These are phyloP conservation scores for Aureobasidium lini DNA, from an alignment of 2,329 filamentous ascomycete species.

Conservation along the genomic window DNA sequence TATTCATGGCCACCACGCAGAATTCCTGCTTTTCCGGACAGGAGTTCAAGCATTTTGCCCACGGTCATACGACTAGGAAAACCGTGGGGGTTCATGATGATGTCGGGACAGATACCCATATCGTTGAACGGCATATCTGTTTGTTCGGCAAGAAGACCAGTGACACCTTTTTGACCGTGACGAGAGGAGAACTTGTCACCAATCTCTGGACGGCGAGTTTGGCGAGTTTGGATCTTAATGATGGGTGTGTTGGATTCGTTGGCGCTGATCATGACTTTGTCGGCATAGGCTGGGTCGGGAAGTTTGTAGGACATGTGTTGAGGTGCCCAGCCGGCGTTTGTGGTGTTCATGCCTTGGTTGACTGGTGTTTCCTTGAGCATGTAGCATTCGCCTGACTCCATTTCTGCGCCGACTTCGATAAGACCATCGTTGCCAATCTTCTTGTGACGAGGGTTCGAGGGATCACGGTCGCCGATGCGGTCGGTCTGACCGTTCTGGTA, in stretches of 20 bases:
- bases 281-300: slow-evolving; percentile 78
- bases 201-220: slow-evolving; percentile 87
- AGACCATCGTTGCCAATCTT: slow-evolving; percentile 82
- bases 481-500: slow-evolving; percentile 74
- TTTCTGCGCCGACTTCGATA: slow-evolving; percentile 73
- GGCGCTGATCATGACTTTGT: slow-evolving; percentile 90
- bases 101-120: slow-evolving; percentile 83
- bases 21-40: slow-evolving; percentile 90
- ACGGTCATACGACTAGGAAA: slow-evolving; percentile 99
- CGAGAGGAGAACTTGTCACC: slow-evolving; percentile 98
- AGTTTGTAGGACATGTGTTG: slow-evolving; percentile 45
- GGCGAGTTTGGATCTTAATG: slow-evolving; percentile 92
- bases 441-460: slow-evolving; percentile 47
- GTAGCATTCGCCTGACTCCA: slow-evolving; percentile 75
- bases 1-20: slow-evolving; percentile 80
- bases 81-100: slow-evolving; percentile 99
- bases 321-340: slow-evolving; percentile 28
- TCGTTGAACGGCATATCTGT: slow-evolving; percentile 97
- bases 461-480: slow-evolving; percentile 52
- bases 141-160: slow-evolving; percentile 92
- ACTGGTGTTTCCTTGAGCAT: slow-evolving; percentile 82
- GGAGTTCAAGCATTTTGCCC: slow-evolving; percentile 90
- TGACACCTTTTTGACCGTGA: slow-evolving; percentile 96
- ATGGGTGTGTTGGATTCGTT: slow-evolving; percentile 80
- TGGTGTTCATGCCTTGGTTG: slow-evolving; percentile 63